Conservation (phyloP, 768 basidiomycete genomes). For the Lentinus tigrinus region DNA sequence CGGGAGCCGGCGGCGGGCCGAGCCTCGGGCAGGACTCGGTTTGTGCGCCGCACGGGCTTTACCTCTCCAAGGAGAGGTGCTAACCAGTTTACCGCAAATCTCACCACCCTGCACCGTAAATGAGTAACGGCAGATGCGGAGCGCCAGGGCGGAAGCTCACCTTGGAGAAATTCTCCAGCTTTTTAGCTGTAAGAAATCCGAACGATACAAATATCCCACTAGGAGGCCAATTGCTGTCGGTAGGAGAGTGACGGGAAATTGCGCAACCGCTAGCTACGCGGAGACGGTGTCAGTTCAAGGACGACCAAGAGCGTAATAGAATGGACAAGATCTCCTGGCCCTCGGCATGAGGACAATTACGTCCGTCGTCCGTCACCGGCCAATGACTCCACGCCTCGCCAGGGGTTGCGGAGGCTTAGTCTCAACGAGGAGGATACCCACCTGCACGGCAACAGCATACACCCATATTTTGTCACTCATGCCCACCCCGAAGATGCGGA, state of each 20-base stretch:
- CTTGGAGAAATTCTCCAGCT: constrained; percentile 67
- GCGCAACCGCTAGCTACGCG: constrained; percentile 64
- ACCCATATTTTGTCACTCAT: constrained; percentile 75
- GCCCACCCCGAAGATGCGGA: constrained; percentile 70
- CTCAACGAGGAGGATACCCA: constrained; percentile 30
- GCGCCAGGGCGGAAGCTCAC: constrained; percentile 1
- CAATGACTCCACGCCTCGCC: too few relatives aligned
- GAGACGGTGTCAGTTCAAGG: neutral
- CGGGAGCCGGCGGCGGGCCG: constrained; percentile 22
- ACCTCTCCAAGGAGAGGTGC: constrained; percentile 67
- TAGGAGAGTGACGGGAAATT: constrained; percentile 63
- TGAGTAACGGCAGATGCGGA: neutral
- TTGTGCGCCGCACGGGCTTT: constrained; percentile 61
- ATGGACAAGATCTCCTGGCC: too few relatives aligned
- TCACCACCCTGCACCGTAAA: constrained; percentile 34
- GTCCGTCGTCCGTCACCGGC: too few relatives aligned
- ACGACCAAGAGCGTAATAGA: too few relatives aligned
- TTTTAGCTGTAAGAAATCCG: constrained; percentile 78
- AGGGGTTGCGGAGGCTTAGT: too few relatives aligned
- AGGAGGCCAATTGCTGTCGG: constrained; percentile 65
- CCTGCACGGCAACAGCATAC: constrained; percentile 74
- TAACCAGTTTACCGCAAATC: constrained; percentile 55
- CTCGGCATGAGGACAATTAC: too few relatives aligned
- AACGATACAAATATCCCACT: constrained; percentile 77
- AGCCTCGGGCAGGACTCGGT: constrained; percentile 70